Base-by-base conservation (phyloP, 129 eudicot genomes). In the Flaveria ramosissima region DNA sequence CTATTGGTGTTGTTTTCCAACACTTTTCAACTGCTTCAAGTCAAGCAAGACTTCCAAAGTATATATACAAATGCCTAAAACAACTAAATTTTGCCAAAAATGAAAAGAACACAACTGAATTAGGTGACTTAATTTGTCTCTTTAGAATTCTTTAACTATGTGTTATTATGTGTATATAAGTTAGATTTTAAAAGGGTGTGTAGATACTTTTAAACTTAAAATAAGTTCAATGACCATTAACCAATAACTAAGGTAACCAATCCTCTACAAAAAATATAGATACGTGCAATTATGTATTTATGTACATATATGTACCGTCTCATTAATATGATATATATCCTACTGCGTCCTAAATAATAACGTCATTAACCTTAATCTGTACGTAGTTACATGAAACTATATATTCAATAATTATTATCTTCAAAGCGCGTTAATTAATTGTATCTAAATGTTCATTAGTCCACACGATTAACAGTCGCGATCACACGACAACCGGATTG, bases 391-490 rank as follows among this genome's bases (percentile, higher is more conserved):
- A 30, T 30, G 36, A 30, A 30, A 30, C 36, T 4, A 3, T 30
- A 30, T 30, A 30, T 30, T 30, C 36, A 3, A 3, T 30, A 3
- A 30, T 26, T 3, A 30, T 30, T 64, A 41, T 51, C 52, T 23
- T 24, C 21, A 66, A 68, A 81, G 65, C 76, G 81, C 67, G 72
- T 32, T 62, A 26, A 61, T 32, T 62, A 26, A 61, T 46, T 42
- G n/a, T 46, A 11, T 69, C n/a, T 70, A 2, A 48, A 70, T 9
- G 20, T 32, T 77, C 16, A 41, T 51, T 41, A 36, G 66, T 63
- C 67, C 9, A 50, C 75, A 47, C 15, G 12, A 83, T 23, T 59
- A 50, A 19, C 20, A 12, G 69, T 63, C 69, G 52, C 45, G 42
- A 55, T 43, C 74, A 53, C 77, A 50, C 59, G 62, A 57, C 68